phyloP scores from a whole-genome alignment of 331 rosid species.

The Cydonia oblonga region DNA sequence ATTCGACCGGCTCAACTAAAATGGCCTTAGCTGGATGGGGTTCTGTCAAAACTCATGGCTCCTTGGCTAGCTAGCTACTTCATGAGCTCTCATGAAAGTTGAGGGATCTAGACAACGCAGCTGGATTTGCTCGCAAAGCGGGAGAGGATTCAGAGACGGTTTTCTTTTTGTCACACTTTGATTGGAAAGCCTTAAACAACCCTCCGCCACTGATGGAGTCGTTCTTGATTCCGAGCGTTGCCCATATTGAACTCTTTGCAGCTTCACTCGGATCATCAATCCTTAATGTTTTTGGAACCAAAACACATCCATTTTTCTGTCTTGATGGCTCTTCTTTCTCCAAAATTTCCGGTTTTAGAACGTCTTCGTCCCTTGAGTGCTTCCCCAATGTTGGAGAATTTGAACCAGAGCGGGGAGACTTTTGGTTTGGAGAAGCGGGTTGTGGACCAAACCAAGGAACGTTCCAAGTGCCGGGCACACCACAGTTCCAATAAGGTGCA shows the following conservation, averaged over 20 bases:
- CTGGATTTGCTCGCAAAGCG: constrained; percentile 66
- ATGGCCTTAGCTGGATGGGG: constrained; percentile 22
- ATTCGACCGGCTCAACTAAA: constrained; percentile 12
- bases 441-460: constrained; percentile 52
- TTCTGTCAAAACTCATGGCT: constrained; percentile 13
- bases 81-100: constrained; percentile 53
- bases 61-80: neutral
- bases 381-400: constrained; percentile 52
- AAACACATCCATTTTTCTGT: constrained; percentile 46
- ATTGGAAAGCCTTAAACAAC: constrained; percentile 53
- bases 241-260: constrained; percentile 89
- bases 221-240: constrained; percentile 70
- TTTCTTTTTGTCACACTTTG: constrained; percentile 31
- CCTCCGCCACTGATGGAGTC: constrained; percentile 38
- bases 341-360: constrained; percentile 12
- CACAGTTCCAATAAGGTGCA: constrained; percentile 58
- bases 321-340: constrained; percentile 33
- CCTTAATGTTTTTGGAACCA: constrained; percentile 71
- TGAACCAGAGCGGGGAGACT: constrained; percentile 25
- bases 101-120: constrained; percentile 80
- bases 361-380: constrained; percentile 46
- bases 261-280: constrained; percentile 72
- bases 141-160: constrained; percentile 33
- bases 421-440: constrained; percentile 23
- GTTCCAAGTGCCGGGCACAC: constrained; percentile 52